Percentiles rank a stretch among this genome's conserved stretches.
Conservation (phyloP, 208 protist species). For the Crithidia mellificae region DNA sequence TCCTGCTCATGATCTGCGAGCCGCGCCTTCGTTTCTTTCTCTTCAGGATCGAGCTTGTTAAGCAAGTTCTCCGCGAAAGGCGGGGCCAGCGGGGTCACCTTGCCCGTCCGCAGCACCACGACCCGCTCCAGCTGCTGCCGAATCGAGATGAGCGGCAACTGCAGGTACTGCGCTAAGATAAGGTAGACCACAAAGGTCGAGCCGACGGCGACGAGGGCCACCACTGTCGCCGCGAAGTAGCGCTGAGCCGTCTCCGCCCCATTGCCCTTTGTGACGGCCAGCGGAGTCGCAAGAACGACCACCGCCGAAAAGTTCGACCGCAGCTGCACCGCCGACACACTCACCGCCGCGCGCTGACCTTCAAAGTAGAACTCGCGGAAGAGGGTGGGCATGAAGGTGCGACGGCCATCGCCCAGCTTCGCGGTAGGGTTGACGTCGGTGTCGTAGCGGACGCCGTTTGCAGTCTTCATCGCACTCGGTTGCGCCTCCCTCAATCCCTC, state of each 20-base stretch:
- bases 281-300: slow-evolving; percentile 15
- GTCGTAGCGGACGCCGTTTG: too few relatives aligned
- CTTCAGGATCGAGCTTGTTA: too few relatives aligned
- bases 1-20: too few relatives aligned
- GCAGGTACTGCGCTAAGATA: slow-evolving; percentile 14
- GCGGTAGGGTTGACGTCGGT: too few relatives aligned
- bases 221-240: slow-evolving; percentile 6
- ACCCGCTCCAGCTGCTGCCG: slow-evolving; percentile 21
- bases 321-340: slow-evolving; percentile 21
- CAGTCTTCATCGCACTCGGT: too few relatives aligned
- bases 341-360: slow-evolving; percentile 14
- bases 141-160: slow-evolving; percentile 17
- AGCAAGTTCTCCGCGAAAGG: too few relatives aligned
- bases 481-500: not conserved
- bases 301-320: slow-evolving; percentile 18
- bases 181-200: slow-evolving; percentile 12
- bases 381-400: slow-evolving; percentile 12
- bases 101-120: not conserved
- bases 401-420: slow-evolving; percentile 6
- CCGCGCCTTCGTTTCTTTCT: too few relatives aligned
- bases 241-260: slow-evolving; percentile 1
- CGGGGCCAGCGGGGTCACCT: not conserved
- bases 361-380: slow-evolving; percentile 22
- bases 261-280: not conserved
- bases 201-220: slow-evolving; percentile 3